Base-by-base conservation (phyloP, 768 basidiomycete genomes). In the Rhodotorula babjevae region DNA sequence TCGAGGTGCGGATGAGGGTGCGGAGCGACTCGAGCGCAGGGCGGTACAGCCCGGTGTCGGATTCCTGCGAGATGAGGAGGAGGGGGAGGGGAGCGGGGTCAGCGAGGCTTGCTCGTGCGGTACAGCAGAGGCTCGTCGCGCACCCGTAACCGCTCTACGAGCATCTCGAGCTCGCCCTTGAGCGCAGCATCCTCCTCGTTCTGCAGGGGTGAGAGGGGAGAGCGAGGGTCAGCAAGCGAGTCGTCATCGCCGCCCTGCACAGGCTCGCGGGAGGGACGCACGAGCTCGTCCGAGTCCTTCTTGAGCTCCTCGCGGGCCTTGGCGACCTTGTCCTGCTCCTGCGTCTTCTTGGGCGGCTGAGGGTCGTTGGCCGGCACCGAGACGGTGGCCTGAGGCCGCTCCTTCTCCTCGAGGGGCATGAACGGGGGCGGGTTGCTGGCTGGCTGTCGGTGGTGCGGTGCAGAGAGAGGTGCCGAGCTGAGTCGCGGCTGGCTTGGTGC, bases 121-220 rank as follows among this genome's bases (percentile, higher is more conserved):
- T 47, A 10, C 50, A 52, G 55, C 2, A 31, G 49, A n/a, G 31
- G n/a, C n/a, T n/a, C n/a, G n/a, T n/a, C n/a, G 77, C 85, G 67
- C 77, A 93, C 95, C 85, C 91, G 91, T 66, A 99, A 80, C 57
- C 96, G 87, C 80, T 98, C 93, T 42, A 95, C 88, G 36, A 98
- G 86, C 93, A 99, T 93, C 81, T 98, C 96, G 31, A 99, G 85
- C 82, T 99, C 94, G 69, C 87, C 89, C 82, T 91, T 91, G 70
- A 99, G 87, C 79, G 93, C 91, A 46, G 88, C 84, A 82, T 99
- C 96, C 83, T 98, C 96, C 80, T 99, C 96, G 40, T 91, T 93
- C 93, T 77, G 71, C n/a, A 55, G 11, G n/a, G 23, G n/a, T 0
- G 55, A 7, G 16, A 33, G 57, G 1, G 14, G 33, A 7, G 46